Percentiles rank a stretch among this genome's conserved stretches.
These are phyloP conservation scores for Rhodotorula sphaerocarpa DNA, from an alignment of 768 basidiomycete genomes.

Conservation along the genomic window DNA sequence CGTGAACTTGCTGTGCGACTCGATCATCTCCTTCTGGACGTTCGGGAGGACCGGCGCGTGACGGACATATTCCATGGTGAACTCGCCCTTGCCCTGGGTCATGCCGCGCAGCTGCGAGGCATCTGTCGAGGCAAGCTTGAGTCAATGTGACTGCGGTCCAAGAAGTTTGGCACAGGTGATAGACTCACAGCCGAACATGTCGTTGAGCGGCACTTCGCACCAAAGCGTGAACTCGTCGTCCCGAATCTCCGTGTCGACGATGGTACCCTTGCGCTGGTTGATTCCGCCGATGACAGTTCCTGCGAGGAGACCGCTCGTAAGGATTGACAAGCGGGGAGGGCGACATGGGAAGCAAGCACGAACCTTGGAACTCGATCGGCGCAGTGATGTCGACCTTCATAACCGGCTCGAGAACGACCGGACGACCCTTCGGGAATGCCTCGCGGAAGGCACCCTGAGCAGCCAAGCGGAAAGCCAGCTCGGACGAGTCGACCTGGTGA, in stretches of 20 bases:
- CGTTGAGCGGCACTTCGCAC: conserved; percentile 88
- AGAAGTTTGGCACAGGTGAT: background rate
- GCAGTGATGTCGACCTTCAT: conserved; percentile 98
- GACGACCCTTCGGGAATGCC: conserved; percentile 63
- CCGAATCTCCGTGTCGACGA: conserved; percentile 88
- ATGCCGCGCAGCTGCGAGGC: conserved; percentile 40
- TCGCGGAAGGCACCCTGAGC: conserved; percentile 89
- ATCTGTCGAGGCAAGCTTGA: background rate
- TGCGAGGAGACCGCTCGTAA: conserved; percentile 35
- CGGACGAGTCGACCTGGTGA: conserved; percentile 92
- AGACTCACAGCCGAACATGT: conserved; percentile 65
- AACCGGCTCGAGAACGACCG: conserved; percentile 89
- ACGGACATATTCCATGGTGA: conserved; percentile 51
- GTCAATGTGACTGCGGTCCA: too few species aligned
- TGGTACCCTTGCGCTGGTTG: conserved; percentile 84
- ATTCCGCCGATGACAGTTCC: conserved; percentile 86
- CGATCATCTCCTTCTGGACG: conserved; percentile 79
- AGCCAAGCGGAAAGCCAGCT: conserved; percentile 85
- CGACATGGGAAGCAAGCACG: background rate
- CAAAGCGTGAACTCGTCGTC: conserved; percentile 90
- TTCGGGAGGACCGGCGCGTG: conserved; percentile 78
- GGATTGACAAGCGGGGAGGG: background rate
- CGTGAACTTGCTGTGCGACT: conserved; percentile 44
- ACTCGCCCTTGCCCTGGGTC: conserved; percentile 80
- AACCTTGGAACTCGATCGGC: conserved; percentile 81